Evolutionary conservation across 1,284 basidiomycete species (phyloP).

Genomic region (Ustilago cynodontis): DNA sequence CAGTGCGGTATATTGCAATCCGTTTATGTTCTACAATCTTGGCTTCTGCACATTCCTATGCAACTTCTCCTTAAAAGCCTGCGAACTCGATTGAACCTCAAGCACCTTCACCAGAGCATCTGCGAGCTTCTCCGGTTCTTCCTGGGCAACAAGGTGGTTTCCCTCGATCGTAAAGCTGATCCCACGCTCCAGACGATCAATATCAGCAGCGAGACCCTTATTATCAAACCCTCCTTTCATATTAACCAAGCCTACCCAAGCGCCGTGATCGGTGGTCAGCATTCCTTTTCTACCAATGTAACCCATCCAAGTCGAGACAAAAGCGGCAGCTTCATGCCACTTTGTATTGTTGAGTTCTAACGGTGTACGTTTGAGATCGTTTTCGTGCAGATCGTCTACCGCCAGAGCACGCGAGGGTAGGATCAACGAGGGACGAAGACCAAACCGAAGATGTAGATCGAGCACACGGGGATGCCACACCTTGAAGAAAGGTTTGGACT

Average conservation of each 20-base stretch:
- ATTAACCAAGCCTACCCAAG: constrained; percentile 35
- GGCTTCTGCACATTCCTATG: constrained; percentile 30
- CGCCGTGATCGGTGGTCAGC: constrained; percentile 23
- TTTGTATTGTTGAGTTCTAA: constrained; percentile 59
- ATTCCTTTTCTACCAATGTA: constrained; percentile 27
- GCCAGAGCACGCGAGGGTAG: constrained; percentile 22
- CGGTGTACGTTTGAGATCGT: constrained; percentile 31
- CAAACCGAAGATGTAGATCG: constrained; percentile 78
- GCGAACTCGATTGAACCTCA: constrained; percentile 24
- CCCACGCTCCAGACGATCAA: constrained; percentile 36
- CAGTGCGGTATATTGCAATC: constrained; percentile 4
- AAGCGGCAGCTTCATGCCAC: constrained; percentile 62
- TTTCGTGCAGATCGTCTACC: constrained; percentile 34
- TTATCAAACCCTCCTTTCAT: constrained; percentile 48
- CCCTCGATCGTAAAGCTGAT: constrained; percentile 36
- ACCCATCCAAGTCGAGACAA: constrained; percentile 44
- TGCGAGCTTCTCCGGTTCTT: constrained; percentile 47
- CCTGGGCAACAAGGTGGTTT: constrained; percentile 62
- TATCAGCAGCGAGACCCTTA: constrained; percentile 21
- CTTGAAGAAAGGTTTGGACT: constrained; percentile 78
- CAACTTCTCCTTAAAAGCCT: constrained; percentile 38
- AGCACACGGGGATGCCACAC: constrained; percentile 81
- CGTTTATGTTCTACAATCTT: constrained; percentile 29
- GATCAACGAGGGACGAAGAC: constrained; percentile 70
- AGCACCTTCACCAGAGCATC: constrained; percentile 35